Evolutionary conservation across 352 stramenopile genomes (phyloP).

Genomic region (Phytophthora sojae): DNA sequence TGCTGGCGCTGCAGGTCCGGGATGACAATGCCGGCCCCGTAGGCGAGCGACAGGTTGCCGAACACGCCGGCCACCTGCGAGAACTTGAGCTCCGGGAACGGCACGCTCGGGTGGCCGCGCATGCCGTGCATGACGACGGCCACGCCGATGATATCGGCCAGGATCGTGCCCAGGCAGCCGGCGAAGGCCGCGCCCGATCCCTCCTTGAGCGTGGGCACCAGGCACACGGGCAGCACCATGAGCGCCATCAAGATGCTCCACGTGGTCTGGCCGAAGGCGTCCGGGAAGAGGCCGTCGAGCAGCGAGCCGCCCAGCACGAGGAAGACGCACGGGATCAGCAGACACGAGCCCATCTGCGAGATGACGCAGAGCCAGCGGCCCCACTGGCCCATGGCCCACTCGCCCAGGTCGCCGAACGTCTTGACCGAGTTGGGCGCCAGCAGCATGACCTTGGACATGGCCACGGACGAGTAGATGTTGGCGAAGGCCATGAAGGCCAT

Average conservation of each 20-base stretch:
- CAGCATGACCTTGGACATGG: constrained; percentile 38
- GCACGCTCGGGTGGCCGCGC: constrained; percentile 7
- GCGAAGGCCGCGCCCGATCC: constrained; percentile 7
- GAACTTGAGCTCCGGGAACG: constrained; percentile 16
- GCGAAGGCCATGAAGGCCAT: constrained; percentile 37
- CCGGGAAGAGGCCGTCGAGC: constrained; percentile 10
- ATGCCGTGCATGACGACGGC: constrained; percentile 14
- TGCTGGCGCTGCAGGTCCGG: constrained; percentile 13
- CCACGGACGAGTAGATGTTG: constrained; percentile 34
- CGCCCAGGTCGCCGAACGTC: constrained; percentile 11
- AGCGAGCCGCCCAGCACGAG: constrained; percentile 9
- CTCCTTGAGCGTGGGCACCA: constrained; percentile 12
- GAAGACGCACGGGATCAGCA: constrained; percentile 16
- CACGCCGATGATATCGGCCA: constrained; percentile 12
- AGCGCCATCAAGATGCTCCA: constrained; percentile 14
- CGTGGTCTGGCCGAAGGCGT: constrained; percentile 6
- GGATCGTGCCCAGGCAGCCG: constrained; percentile 4
- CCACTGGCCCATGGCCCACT: constrained; percentile 1
- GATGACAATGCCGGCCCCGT: constrained; percentile 11
- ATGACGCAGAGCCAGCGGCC: constrained; percentile 14
- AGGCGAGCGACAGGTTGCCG: constrained; percentile 13
- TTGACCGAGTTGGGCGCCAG: constrained; percentile 22
- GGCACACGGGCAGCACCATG: constrained; percentile 12
- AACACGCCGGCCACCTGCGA: constrained; percentile 17
- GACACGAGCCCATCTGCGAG: constrained; percentile 22